Evolutionary conservation across 306 rosid species (phyloP).

Genomic region (Gynostemma pentaphyllum): DNA sequence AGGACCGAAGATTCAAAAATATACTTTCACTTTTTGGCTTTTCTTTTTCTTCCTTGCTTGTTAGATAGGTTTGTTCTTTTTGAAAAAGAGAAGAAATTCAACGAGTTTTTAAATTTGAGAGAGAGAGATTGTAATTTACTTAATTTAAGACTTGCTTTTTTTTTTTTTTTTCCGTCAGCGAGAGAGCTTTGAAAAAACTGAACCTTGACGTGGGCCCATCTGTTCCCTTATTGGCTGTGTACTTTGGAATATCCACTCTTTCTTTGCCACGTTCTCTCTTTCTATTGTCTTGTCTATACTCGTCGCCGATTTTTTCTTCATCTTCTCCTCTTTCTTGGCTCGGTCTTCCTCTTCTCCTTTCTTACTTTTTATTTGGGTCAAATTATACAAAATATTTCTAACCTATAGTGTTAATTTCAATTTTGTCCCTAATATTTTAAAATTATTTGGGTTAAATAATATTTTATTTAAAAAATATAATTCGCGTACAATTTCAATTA

Average conservation of each 20-base stretch:
- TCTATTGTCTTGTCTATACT: neutral
- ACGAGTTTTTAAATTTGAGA: neutral
- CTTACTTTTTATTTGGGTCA: too few species aligned
- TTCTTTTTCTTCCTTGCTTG: neutral
- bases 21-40: neutral
- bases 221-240: neutral
- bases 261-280: neutral
- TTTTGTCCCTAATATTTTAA: too few species aligned
- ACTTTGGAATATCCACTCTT: slow-evolving; percentile 1
- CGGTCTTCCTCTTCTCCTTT: neutral
- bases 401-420: too few species aligned
- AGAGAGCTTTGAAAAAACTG: neutral
- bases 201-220: neutral
- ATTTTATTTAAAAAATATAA: too few species aligned
- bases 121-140: neutral
- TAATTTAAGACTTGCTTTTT: too few species aligned
- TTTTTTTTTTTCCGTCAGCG: too few species aligned
- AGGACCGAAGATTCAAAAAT: neutral
- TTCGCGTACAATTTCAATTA: too few species aligned
- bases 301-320: neutral
- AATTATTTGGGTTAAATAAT: too few species aligned
- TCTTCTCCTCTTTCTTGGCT: neutral
- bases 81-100: too few species aligned
- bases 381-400: too few species aligned
- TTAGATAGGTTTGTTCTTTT: neutral